These are phyloP conservation scores for Aspergillus pseudonomiae DNA, from an alignment of 2,329 filamentous ascomycete genomes.

Conservation along the genomic window DNA sequence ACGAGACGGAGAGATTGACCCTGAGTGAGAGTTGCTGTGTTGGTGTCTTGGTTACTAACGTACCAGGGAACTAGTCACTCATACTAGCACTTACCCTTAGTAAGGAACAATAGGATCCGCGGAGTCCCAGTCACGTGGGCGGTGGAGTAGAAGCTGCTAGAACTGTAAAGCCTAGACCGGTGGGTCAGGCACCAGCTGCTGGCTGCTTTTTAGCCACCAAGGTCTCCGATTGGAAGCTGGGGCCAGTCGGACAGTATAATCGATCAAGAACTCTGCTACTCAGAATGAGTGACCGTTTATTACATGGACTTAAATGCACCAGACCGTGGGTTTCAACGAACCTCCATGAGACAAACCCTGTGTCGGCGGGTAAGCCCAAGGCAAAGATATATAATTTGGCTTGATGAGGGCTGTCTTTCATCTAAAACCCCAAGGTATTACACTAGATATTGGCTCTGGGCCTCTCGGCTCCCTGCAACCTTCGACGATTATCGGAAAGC, in stretches of 20 bases:
- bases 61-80: slow-evolving; percentile 1
- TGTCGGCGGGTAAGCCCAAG: no score
- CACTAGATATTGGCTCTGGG: no score
- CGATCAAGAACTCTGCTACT: no score
- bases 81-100: slow-evolving; percentile 4
- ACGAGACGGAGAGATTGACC: background rate
- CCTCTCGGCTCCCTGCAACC: no score
- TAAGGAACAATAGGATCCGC: slow-evolving; percentile 21
- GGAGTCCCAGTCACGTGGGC: slow-evolving; percentile 37
- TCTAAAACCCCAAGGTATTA: background rate
- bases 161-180: slow-evolving; percentile 15
- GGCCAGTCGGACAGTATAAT: no score
- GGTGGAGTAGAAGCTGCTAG: slow-evolving; percentile 34
- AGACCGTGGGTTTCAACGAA: no score
- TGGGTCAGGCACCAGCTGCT: slow-evolving; percentile 2
- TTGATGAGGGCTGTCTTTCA: no score
- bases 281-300: no score
- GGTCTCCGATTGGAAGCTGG: background rate
- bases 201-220: background rate
- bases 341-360: no score
- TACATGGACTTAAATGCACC: no score
- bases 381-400: no score
- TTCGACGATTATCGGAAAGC: no score
- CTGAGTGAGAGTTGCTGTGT: slow-evolving; percentile 7
- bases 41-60: slow-evolving; percentile 4